Conservation (phyloP, 805 yeast genomes). For the Zygosaccharomyces bailii region DNA sequence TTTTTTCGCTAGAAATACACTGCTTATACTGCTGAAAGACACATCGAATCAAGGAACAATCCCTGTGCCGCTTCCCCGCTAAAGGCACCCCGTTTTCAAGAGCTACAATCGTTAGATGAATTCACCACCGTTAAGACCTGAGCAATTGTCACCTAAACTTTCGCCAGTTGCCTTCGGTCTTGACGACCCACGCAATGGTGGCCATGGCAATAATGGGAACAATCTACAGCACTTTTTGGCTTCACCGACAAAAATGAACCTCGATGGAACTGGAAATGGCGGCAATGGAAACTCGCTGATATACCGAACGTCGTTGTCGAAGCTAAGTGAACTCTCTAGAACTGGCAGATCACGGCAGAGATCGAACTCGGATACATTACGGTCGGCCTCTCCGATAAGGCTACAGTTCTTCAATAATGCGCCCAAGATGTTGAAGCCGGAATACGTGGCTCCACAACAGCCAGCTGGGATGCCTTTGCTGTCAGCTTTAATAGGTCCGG, state of each 20-base stretch:
- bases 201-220: conserved; percentile 2
- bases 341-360: conserved; percentile 22
- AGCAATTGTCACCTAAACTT: conserved; percentile 28
- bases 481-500: conserved; percentile 22
- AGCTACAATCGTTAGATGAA: conserved; percentile 17
- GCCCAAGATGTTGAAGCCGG: conserved; percentile 34
- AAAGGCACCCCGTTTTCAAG: background rate
- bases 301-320: conserved; percentile 34
- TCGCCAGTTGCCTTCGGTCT: conserved; percentile 31
- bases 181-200: conserved; percentile 23
- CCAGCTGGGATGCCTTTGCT: conserved; percentile 24
- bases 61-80: background rate
- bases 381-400: conserved; percentile 31
- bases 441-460: conserved; percentile 23
- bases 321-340: conserved; percentile 28
- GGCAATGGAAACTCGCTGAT: conserved; percentile 15
- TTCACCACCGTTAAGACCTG: conserved; percentile 29
- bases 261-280: conserved; percentile 16
- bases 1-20: background rate
- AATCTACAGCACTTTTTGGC: conserved; percentile 23
- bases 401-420: conserved; percentile 21
- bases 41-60: background rate
- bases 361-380: conserved; percentile 26
- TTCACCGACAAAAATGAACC: conserved; percentile 31
- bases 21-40: background rate